Base-by-base conservation (phyloP, 176 grass and related monocot species). In the Puya raimondii region DNA sequence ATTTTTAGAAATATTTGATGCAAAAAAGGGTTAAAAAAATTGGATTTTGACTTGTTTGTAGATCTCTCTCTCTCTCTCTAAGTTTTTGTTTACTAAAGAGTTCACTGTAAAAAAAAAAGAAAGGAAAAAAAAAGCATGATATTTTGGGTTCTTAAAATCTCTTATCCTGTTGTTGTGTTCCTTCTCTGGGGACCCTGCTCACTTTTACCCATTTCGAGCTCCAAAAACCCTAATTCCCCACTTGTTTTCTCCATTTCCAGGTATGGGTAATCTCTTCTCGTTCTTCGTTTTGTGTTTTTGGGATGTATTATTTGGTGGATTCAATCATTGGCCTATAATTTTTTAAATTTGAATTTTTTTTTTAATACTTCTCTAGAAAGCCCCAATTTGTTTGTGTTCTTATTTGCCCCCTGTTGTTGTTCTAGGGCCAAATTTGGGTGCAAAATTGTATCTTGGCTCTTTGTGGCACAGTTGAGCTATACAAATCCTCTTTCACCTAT, bases 391-490 rank as follows among this genome's bases (percentile, higher is more conserved):
- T 72, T 83, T 67, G 85, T 33, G 53, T 72, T 83, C 67, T 80
- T 82, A 23, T 80, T 3, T 21, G 54, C 11, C 64, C 66, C 59
- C 42, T 64, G 49, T 76, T 58, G 66, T 80, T 80, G 3, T 70
- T 49, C 29, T 27, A 12, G n/a, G 47, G 21, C 59, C 14, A 16
- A 42, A 48, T 50, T 69, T 78, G 48, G 11, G 49, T 58, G 59
- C 75, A 76, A 74, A 85, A 51, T 68, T 66, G 81, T 50, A 66
- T 76, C 69, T 42, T 16, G 10, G 26, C 74, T 69, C 66, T 74
- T 75, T 88, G 71, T 70, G 84, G 54, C 85, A 70, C 74, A 80
- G 89, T 74, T 72, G 63, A 78, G 70, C 67, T 58, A 49, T 14
- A 23, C 49, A 64, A 53, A 42, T 52, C 25, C 74, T 48, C 64